Conservation (phyloP, 2,329 filamentous ascomycete species). For the Apiospora saccharicola region DNA sequence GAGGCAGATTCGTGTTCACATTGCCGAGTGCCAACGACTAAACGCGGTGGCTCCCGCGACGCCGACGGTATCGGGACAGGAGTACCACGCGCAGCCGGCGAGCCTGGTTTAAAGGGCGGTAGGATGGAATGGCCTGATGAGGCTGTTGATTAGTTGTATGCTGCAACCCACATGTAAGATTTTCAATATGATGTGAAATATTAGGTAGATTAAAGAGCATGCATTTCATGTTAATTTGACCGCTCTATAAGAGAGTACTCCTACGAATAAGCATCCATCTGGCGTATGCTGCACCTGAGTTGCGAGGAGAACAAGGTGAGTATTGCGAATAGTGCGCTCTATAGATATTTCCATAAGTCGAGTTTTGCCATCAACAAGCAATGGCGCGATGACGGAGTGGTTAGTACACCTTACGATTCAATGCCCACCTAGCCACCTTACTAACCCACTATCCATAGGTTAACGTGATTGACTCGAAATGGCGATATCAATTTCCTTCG, state of each 20-base stretch:
- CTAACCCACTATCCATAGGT: not conserved
- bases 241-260: not conserved
- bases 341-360: not conserved
- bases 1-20: not conserved
- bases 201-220: not conserved
- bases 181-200: not conserved
- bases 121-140: not conserved
- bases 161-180: not conserved
- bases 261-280: not conserved
- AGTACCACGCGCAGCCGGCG: not conserved
- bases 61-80: not conserved
- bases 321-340: not conserved
- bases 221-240: not conserved
- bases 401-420: too few relatives aligned
- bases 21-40: not conserved
- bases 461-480: constrained; percentile 33
- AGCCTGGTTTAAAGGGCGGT: not conserved
- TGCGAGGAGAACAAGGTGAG: too few relatives aligned
- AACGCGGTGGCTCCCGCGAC: not conserved
- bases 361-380: not conserved
- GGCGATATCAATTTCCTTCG: constrained; percentile 35
- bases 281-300: too few relatives aligned
- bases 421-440: not conserved
- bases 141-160: not conserved
- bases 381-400: not conserved